Conservation (phyloP, 805 yeast species). For the Candida orba region DNA sequence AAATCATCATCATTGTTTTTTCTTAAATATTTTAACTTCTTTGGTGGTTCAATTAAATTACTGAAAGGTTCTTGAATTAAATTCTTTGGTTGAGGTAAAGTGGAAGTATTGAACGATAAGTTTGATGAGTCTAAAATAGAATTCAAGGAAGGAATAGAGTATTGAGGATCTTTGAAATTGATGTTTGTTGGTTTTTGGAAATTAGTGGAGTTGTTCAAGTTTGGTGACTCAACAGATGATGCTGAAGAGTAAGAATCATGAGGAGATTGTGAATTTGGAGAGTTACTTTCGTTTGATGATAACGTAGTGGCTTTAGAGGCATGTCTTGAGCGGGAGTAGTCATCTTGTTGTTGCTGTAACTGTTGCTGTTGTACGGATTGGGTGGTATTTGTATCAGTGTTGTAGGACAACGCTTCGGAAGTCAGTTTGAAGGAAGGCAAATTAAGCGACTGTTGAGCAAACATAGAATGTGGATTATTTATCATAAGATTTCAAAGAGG, state of each 20-base stretch:
- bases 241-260: conserved; percentile 19
- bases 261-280: conserved; percentile 24
- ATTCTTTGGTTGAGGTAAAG: conserved; percentile 10
- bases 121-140: conserved; percentile 18
- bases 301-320: conserved; percentile 18
- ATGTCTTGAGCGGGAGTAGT: conserved; percentile 5
- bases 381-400: neutral
- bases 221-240: conserved; percentile 22
- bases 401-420: conserved; percentile 2
- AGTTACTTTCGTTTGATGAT: conserved; percentile 21
- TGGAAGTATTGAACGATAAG: neutral
- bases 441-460: conserved; percentile 4
- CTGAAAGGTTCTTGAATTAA: conserved; percentile 8
- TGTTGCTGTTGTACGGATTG: no score
- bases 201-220: neutral
- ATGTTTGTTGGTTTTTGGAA: neutral
- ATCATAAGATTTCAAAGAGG: no score
- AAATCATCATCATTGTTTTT: conserved; percentile 22
- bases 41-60: conserved; percentile 14
- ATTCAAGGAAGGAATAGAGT: conserved; percentile 21
- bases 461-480: no score
- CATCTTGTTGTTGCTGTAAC: neutral
- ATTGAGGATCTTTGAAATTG: conserved; percentile 1
- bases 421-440: conserved; percentile 7
- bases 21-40: conserved; percentile 21